Percentiles rank a stretch among this genome's conserved stretches.
Conservation (phyloP, 805 yeast genomes). For the Aciculoconidium aculeatum region DNA sequence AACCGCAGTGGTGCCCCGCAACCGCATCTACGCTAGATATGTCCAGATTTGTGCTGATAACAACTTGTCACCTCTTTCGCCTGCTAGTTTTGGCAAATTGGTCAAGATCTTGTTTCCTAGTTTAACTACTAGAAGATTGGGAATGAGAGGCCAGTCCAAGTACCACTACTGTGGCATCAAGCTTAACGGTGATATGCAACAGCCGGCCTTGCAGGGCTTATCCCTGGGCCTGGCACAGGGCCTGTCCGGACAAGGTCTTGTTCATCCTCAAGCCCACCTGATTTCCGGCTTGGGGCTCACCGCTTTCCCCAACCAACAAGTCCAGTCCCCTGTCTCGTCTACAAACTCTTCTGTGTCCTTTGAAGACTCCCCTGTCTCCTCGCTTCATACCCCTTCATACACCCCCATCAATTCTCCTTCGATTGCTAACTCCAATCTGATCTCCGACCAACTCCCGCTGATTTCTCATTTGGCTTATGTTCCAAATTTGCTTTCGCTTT, state of each 20-base stretch:
- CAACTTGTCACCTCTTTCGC: constrained; percentile 55
- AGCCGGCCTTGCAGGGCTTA: too few relatives aligned
- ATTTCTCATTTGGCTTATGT: constrained; percentile 21
- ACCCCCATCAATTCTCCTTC: constrained; percentile 16
- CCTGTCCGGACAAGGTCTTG: too few relatives aligned
- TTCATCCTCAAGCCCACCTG: too few relatives aligned
- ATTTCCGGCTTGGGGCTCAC: not conserved
- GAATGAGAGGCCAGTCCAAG: constrained; percentile 75
- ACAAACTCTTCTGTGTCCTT: constrained; percentile 10
- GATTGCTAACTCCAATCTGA: constrained; percentile 12
- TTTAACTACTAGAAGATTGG: constrained; percentile 70
- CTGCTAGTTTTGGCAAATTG: constrained; percentile 63
- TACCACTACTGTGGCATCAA: constrained; percentile 82
- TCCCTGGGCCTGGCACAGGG: too few relatives aligned
- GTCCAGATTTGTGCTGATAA: constrained; percentile 33
- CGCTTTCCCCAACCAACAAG: constrained; percentile 4
- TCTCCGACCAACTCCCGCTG: constrained; percentile 13
- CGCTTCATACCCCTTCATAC: constrained; percentile 12
- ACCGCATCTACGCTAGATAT: constrained; percentile 37
- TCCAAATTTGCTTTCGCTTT: constrained; percentile 21
- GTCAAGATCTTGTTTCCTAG: constrained; percentile 61
- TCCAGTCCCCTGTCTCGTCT: constrained; percentile 11
- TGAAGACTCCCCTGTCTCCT: constrained; percentile 15
- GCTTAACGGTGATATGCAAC: constrained; percentile 28
- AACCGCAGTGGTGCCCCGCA: constrained; percentile 39